phyloP scores from a whole-genome alignment of 176 grass and related monocot genomes.

The Zea mays region Zm-B73-REFERENCE-NAM-5.0 NC_050097.1:218272001-218272500 shows the following conservation, averaged over 20 bases:
- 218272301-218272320: neutral
- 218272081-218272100: neutral
- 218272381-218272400: neutral
- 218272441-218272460: neutral
- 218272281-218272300: neutral
- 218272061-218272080: neutral
- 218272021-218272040: neutral
- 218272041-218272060: neutral
- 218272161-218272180: slow-evolving; percentile 5
- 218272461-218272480: neutral
- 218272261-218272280: too few relatives aligned
- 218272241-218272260: neutral
- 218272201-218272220: neutral
- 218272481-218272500: neutral
- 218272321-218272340: neutral
- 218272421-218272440: neutral
- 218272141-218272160: neutral
- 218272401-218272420: neutral
- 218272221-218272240: too few relatives aligned
- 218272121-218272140: neutral
- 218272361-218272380: neutral
- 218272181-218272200: neutral
- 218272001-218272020: neutral
- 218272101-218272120: neutral
- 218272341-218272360: neutral